Percentiles rank a stretch among this genome's conserved stretches.
phyloP scores from a whole-genome alignment of 805 yeast species.

The Ogataea corticis region DNA sequence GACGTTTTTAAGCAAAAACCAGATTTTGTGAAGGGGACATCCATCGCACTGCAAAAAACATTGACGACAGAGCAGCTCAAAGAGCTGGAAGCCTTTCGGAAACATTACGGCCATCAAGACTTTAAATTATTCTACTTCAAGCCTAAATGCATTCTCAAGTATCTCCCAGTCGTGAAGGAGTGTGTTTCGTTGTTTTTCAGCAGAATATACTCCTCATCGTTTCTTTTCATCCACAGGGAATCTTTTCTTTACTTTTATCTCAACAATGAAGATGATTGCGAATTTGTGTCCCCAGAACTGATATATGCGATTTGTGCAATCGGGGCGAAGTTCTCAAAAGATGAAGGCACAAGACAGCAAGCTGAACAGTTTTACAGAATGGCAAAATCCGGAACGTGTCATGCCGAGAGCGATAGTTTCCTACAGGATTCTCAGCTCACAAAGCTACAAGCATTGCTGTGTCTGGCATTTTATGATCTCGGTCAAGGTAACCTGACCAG shows the following conservation, averaged over 20 bases:
- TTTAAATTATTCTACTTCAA: slow-evolving; percentile 11
- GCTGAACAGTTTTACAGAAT: slow-evolving; percentile 48
- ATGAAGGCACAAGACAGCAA: slow-evolving; percentile 41
- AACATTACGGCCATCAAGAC: slow-evolving; percentile 10
- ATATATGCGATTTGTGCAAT: slow-evolving; percentile 58
- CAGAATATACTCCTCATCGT: slow-evolving; percentile 63
- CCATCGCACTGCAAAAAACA: not conserved
- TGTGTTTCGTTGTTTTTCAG: slow-evolving; percentile 39
- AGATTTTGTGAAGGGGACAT: not conserved
- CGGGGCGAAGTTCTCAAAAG: slow-evolving; percentile 51
- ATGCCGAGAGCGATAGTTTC: slow-evolving; percentile 24
- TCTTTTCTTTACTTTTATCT: slow-evolving; percentile 59
- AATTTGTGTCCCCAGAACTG: slow-evolving; percentile 54
- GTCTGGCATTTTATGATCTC: slow-evolving; percentile 60
- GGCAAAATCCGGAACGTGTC: slow-evolving; percentile 44
- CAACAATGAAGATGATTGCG: slow-evolving; percentile 48
- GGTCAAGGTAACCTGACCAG: slow-evolving; percentile 51
- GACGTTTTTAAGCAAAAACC: slow-evolving; percentile 8
- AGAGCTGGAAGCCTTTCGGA: slow-evolving; percentile 10
- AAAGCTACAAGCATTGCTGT: slow-evolving; percentile 56
- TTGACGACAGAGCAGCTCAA: slow-evolving; percentile 7
- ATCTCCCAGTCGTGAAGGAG: slow-evolving; percentile 8
- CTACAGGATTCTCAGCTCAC: slow-evolving; percentile 49
- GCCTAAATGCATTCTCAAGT: slow-evolving; percentile 2
- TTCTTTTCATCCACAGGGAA: slow-evolving; percentile 60